phyloP scores from a whole-genome alignment of 257 asterid species.

The Coffea eugenioides region DNA sequence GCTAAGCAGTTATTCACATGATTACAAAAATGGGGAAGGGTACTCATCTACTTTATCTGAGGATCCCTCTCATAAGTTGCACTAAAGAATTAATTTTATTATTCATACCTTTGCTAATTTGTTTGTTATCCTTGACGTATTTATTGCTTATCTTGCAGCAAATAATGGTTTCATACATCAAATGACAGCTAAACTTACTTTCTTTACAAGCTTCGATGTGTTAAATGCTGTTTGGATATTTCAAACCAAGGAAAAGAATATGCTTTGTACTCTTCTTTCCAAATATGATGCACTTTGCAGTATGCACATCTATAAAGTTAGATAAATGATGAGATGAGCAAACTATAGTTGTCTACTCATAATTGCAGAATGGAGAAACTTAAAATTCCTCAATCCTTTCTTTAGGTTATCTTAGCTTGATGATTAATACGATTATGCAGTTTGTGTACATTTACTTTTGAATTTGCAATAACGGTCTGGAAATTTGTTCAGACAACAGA shows the following conservation, averaged over 20 bases:
- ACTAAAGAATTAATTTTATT: neutral
- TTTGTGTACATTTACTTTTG: neutral
- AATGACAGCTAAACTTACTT: neutral
- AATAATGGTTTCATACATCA: neutral
- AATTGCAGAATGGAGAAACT: neutral
- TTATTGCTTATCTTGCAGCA: neutral
- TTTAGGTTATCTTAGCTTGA: neutral
- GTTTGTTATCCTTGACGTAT: neutral
- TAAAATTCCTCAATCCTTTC: neutral
- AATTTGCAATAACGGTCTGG: neutral
- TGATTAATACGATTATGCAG: neutral
- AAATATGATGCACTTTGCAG: neutral
- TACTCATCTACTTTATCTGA: slow-evolving; percentile 19
- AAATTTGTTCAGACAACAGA: neutral
- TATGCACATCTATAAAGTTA: neutral
- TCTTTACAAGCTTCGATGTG: neutral
- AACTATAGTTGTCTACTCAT: too few relatives aligned
- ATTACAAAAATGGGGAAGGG: slow-evolving; percentile 32
- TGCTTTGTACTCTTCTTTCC: neutral
- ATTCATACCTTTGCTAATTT: neutral
- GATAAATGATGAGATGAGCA: too few relatives aligned
- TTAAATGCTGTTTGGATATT: neutral
- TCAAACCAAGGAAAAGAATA: neutral
- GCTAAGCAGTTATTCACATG: slow-evolving; percentile 42
- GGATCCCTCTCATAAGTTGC: neutral